Evolutionary conservation across 1,284 basidiomycete species (phyloP).

Genomic region (Earliella scabrosa): DNA sequence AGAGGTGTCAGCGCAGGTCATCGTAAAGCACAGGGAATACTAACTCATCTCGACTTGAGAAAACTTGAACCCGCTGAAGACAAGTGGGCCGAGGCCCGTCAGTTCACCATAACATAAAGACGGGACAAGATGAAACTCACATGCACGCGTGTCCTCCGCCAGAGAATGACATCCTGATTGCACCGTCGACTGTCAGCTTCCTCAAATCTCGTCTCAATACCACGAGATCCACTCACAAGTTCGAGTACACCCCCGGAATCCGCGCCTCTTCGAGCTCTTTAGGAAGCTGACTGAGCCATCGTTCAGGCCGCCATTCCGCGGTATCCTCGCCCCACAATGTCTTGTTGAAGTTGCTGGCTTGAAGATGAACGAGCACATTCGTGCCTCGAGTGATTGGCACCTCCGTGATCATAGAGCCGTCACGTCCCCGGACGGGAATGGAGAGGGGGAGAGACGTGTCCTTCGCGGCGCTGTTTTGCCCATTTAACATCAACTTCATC

Average conservation of each 20-base stretch:
- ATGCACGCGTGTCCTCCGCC: conserved; percentile 39
- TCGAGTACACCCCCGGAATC: conserved; percentile 25
- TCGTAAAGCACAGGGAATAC: conserved; percentile 16
- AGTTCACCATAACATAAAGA: not conserved
- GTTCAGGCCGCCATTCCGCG: conserved; percentile 26
- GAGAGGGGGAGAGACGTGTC: conserved; percentile 26
- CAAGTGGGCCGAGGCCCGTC: too few relatives aligned
- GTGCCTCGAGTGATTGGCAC: conserved; percentile 17
- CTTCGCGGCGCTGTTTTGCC: conserved; percentile 11
- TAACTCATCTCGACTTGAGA: conserved; percentile 40
- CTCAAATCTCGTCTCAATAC: not conserved
- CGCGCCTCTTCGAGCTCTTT: conserved; percentile 10
- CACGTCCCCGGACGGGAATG: conserved; percentile 18
- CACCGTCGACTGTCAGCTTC: not conserved
- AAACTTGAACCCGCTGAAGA: conserved; percentile 36
- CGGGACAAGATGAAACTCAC: conserved; percentile 17
- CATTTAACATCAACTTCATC: not conserved
- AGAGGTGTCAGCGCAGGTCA: not conserved
- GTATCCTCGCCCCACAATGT: conserved; percentile 25
- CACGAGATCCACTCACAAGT: conserved; percentile 13
- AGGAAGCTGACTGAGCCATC: conserved; percentile 19
- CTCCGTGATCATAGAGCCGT: conserved; percentile 35
- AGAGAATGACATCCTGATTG: conserved; percentile 26
- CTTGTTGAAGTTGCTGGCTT: conserved; percentile 21
- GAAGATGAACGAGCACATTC: conserved; percentile 10